A percentile compares a stretch with the other conserved stretches of the same genome.
Evolutionary conservation across 1,284 basidiomycete species (phyloP).

Genomic region (Hypsizygus ulmarius): DNA sequence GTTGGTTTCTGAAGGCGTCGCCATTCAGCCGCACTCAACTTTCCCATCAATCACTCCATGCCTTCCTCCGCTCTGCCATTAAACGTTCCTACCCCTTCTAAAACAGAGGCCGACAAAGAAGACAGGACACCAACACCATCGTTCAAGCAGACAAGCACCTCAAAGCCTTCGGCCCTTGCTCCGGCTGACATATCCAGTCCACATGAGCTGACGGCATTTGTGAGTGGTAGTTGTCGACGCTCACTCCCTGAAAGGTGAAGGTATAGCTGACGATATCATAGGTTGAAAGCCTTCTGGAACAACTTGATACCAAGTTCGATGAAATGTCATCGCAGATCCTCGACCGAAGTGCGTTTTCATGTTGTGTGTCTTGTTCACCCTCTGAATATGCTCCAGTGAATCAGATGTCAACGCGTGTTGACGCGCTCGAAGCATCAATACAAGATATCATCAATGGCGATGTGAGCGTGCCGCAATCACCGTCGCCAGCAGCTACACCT

Average conservation of each 20-base stretch:
- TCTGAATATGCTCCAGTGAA: conserved; percentile 50
- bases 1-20: background rate
- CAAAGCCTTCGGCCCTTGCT: conserved; percentile 36
- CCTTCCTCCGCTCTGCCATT: conserved; percentile 52
- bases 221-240: conserved; percentile 34
- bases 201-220: conserved; percentile 81
- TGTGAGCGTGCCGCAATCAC: conserved; percentile 50
- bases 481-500: conserved; percentile 40
- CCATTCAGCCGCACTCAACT: background rate
- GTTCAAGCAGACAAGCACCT: conserved; percentile 30
- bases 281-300: conserved; percentile 77
- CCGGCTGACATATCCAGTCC: conserved; percentile 72
- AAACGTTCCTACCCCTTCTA: conserved; percentile 55
- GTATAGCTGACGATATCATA: conserved; percentile 27
- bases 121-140: conserved; percentile 47
- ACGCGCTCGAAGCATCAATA: conserved; percentile 75
- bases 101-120: conserved; percentile 40
- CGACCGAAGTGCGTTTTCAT: conserved; percentile 61
- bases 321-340: conserved; percentile 82
- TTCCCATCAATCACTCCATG: conserved; percentile 16
- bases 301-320: conserved; percentile 77
- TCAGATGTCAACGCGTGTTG: conserved; percentile 82
- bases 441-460: conserved; percentile 82
- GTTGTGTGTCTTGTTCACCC: conserved; percentile 12
- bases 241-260: background rate